phyloP scores from a whole-genome alignment of 306 rosid genomes.

The Datisca glomerata region DNA sequence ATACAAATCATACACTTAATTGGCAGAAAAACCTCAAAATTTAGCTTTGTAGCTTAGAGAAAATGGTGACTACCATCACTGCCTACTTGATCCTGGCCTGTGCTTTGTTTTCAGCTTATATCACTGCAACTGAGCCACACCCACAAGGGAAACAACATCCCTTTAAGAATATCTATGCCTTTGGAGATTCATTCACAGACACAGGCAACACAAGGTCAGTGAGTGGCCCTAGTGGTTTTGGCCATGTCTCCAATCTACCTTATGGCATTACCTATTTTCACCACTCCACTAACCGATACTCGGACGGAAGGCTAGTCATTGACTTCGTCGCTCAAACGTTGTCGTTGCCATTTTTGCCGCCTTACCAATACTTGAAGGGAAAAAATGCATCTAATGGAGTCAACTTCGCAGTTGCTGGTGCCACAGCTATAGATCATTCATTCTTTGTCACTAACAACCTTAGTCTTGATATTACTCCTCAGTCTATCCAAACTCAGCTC shows the following conservation, averaged over 20 bases:
- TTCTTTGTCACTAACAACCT: conserved; percentile 77
- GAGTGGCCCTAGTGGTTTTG: conserved; percentile 71
- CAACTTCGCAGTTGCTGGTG: conserved; percentile 88
- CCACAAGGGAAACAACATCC: conserved; percentile 17
- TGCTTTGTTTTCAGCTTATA: no score
- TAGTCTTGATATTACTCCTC: conserved; percentile 53
- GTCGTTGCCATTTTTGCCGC: conserved; percentile 55
- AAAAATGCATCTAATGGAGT: conserved; percentile 39
- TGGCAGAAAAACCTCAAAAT: no score
- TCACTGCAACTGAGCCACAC: conserved; percentile 8
- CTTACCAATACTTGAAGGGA: conserved; percentile 29
- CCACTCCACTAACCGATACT: conserved; percentile 76
- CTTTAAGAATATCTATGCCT: conserved; percentile 69
- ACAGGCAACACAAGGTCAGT: conserved; percentile 72
- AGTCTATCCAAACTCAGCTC: conserved; percentile 67
- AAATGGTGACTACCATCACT: no score
- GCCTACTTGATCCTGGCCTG: no score
- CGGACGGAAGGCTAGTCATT: conserved; percentile 85
- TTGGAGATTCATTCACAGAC: conserved; percentile 93
- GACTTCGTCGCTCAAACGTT: conserved; percentile 67
- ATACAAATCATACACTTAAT: no score
- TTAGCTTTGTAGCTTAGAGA: no score
- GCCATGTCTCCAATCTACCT: conserved; percentile 64
- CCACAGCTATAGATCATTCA: conserved; percentile 63
- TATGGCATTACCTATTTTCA: conserved; percentile 74